Conservation (phyloP, 2,329 filamentous ascomycete species). For the Ophiostoma novo-ulmi region DNA sequence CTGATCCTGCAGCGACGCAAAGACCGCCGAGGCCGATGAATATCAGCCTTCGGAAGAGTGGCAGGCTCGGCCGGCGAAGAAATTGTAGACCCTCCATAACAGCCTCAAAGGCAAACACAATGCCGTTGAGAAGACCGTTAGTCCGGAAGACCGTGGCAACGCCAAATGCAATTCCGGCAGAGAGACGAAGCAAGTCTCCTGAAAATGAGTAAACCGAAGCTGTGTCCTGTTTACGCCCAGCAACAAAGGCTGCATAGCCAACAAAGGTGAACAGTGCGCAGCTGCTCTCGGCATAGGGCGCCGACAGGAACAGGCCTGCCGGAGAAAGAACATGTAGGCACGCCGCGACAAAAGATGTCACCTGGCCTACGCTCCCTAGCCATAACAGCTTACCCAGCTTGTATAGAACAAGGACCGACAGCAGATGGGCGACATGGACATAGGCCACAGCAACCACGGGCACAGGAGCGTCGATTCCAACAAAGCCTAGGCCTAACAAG, state of each 20-base stretch:
- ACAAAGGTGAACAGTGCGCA: slow-evolving; percentile 73
- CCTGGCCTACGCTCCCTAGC: slow-evolving; percentile 19
- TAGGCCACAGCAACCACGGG: slow-evolving; percentile 57
- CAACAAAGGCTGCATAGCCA: slow-evolving; percentile 65
- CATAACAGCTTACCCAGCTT: slow-evolving; percentile 26
- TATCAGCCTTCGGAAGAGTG: slow-evolving; percentile 48
- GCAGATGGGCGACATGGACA: slow-evolving; percentile 68
- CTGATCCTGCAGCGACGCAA: slow-evolving; percentile 60
- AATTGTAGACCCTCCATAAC: slow-evolving; percentile 40
- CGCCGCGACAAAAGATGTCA: slow-evolving; percentile 59
- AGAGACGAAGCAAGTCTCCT: slow-evolving; percentile 51
- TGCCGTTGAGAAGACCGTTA: slow-evolving; percentile 79
- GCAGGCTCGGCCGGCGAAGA: slow-evolving; percentile 33
- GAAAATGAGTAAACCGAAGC: slow-evolving; percentile 31
- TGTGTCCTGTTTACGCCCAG: slow-evolving; percentile 34
- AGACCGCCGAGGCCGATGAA: slow-evolving; percentile 62
- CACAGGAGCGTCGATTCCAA: slow-evolving; percentile 6
- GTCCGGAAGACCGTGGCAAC: slow-evolving; percentile 69
- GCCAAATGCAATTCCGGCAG: slow-evolving; percentile 65
- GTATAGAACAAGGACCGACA: slow-evolving; percentile 51
- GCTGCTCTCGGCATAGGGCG: slow-evolving; percentile 75
- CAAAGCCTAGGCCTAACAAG: neutral
- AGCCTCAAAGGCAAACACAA: slow-evolving; percentile 65
- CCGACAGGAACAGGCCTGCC: slow-evolving; percentile 81
- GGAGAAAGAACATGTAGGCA: slow-evolving; percentile 78